A percentile compares a stretch with the other conserved stretches of the same genome.
phyloP scores from a whole-genome alignment of 1,139 yeast species.

The Yamadazyma atlantica region DNA sequence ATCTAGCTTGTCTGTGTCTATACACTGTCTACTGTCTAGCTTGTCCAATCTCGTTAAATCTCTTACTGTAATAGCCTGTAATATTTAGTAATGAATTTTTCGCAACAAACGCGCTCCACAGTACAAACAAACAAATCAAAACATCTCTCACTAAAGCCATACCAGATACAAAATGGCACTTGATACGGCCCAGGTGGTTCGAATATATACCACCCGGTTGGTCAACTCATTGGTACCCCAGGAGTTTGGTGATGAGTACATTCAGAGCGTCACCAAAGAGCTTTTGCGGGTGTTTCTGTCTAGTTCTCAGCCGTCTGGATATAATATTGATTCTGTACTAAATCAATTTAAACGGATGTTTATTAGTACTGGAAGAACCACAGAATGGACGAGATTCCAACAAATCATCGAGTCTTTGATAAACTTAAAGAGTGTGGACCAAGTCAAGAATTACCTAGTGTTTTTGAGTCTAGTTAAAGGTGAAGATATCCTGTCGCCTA shows the following conservation, averaged over 20 bases:
- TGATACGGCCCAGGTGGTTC: constrained; percentile 34
- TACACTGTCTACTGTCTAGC: no score
- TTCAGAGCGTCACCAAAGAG: constrained; percentile 34
- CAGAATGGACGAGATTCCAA: constrained; percentile 36
- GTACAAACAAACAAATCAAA: neutral
- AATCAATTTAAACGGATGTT: constrained; percentile 28
- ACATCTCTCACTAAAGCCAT: neutral
- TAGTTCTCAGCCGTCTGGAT: constrained; percentile 12
- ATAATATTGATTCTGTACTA: constrained; percentile 12
- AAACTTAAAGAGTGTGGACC: constrained; percentile 27
- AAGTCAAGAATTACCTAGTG: constrained; percentile 37
- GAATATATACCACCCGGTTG: constrained; percentile 35
- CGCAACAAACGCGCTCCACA: no score
- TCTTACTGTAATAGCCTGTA: no score
- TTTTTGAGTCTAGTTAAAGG: constrained; percentile 27
- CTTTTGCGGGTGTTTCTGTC: constrained; percentile 16
- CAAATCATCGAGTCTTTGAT: constrained; percentile 29
- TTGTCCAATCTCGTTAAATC: no score
- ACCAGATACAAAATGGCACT: constrained; percentile 22
- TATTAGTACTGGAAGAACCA: constrained; percentile 22
- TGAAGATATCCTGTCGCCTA: no score
- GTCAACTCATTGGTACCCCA: constrained; percentile 40
- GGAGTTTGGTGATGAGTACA: constrained; percentile 40
- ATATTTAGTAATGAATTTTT: no score
- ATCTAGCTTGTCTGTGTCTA: no score